These are phyloP conservation scores for Lodderomyces oxycetoniae DNA, from an alignment of 1,139 yeast genomes.

Conservation along the genomic window DNA sequence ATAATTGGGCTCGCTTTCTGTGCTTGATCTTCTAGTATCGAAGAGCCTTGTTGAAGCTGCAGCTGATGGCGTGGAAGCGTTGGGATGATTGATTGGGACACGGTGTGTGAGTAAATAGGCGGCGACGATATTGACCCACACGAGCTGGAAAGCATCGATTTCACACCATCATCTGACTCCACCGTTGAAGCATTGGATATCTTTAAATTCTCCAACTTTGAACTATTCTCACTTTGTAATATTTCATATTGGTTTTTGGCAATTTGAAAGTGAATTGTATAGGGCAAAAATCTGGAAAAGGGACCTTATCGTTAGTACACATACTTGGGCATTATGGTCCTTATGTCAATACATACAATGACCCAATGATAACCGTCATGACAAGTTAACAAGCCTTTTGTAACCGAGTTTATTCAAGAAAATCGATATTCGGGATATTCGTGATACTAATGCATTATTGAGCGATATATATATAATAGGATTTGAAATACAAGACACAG, in stretches of 20 bases:
- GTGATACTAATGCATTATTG: no score
- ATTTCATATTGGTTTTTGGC: slow-evolving; percentile 10
- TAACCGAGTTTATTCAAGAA: no score
- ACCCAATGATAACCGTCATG: slow-evolving; percentile 60
- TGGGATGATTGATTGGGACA: not conserved
- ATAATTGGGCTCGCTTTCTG: slow-evolving; percentile 3
- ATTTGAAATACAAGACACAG: no score
- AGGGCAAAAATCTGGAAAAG: slow-evolving; percentile 54
- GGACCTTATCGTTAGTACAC: not conserved
- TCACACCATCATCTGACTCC: not conserved
- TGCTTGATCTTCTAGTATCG: slow-evolving; percentile 9
- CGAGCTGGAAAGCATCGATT: not conserved
- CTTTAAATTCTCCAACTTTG: slow-evolving; percentile 6
- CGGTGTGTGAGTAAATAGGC: not conserved
- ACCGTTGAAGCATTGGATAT: slow-evolving; percentile 3
- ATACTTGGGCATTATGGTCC: slow-evolving; percentile 4
- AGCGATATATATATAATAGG: no score
- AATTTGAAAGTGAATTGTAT: slow-evolving; percentile 67
- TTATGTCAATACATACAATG: slow-evolving; percentile 47
- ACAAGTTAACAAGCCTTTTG: not conserved
- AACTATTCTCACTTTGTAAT: slow-evolving; percentile 9
- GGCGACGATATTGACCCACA: not conserved
- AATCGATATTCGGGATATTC: no score
- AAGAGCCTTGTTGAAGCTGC: slow-evolving; percentile 14
- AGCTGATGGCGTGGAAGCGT: slow-evolving; percentile 6